Conservation (phyloP, 176 grass and related monocot genomes). For the Oryza meridionalis region DNA sequence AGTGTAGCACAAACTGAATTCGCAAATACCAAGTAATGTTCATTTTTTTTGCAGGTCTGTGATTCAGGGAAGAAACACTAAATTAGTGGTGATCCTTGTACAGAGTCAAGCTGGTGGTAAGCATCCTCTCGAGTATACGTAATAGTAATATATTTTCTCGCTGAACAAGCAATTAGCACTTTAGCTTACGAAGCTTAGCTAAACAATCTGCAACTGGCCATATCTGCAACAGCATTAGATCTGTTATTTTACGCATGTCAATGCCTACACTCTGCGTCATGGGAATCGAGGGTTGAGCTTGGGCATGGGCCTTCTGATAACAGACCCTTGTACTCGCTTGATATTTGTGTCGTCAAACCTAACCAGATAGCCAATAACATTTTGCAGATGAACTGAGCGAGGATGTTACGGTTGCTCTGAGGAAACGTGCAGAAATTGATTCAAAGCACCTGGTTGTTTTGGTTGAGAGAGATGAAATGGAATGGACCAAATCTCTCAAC, state of each 20-base stretch:
- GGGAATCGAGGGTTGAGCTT: not conserved
- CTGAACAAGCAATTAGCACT: not conserved
- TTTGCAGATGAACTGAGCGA: constrained; percentile 79
- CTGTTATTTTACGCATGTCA: not conserved
- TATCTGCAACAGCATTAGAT: not conserved
- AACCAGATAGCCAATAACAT: constrained; percentile 27
- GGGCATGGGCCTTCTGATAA: not conserved
- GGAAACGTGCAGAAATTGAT: constrained; percentile 93
- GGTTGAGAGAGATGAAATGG: constrained; percentile 72
- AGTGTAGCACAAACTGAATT: not conserved
- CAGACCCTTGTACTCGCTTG: not conserved
- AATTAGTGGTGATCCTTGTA: constrained; percentile 88
- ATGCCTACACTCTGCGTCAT: not conserved
- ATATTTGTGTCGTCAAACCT: constrained; percentile 22
- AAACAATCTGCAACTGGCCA: not conserved
- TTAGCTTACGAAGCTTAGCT: constrained; percentile 1
- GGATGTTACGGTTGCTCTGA: constrained; percentile 82
- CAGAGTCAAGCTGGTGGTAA: constrained; percentile 67
- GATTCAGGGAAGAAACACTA: constrained; percentile 72
- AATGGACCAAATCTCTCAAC: constrained; percentile 77
- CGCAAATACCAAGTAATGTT: constrained; percentile 21
- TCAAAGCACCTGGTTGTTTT: constrained; percentile 72
- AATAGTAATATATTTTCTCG: constrained; percentile 7
- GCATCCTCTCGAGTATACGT: not conserved
- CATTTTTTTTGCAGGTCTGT: constrained; percentile 62